phyloP scores from a whole-genome alignment of 2,329 filamentous ascomycete species.

The Aureobasidium sp. region DNA sequence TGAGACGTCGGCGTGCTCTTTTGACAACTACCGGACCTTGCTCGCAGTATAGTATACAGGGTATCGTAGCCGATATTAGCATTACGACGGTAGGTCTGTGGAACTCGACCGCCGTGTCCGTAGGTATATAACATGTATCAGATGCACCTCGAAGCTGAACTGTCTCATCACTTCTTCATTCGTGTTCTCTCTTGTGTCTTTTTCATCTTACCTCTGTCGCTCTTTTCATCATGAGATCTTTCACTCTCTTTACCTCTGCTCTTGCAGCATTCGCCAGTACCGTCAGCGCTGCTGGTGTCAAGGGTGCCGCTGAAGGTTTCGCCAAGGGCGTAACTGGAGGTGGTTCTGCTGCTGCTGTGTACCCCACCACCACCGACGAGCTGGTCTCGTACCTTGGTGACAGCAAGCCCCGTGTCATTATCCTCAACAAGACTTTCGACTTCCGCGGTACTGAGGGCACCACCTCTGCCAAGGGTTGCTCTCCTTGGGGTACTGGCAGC shows the following conservation, averaged over 20 bases:
- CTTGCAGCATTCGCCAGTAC: constrained; percentile 18
- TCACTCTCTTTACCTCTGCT: constrained; percentile 15
- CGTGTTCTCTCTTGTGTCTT: not conserved
- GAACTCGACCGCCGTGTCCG: not conserved
- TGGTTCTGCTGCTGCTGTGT: constrained; percentile 44
- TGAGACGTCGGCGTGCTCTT: constrained; percentile 6
- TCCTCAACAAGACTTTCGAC: constrained; percentile 47
- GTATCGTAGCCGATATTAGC: constrained; percentile 1
- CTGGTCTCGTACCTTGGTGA: constrained; percentile 52
- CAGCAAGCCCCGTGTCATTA: constrained; percentile 45
- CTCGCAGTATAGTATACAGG: not conserved
- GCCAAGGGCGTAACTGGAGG: constrained; percentile 51
- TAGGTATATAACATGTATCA: constrained; percentile 2
- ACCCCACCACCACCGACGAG: constrained; percentile 46
- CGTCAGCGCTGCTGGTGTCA: constrained; percentile 21
- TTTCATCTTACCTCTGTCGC: not conserved
- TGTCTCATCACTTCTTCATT: constrained; percentile 4
- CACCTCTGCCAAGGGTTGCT: constrained; percentile 44
- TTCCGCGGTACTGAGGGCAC: constrained; percentile 47
- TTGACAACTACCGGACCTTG: constrained; percentile 3
- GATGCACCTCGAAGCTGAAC: not conserved
- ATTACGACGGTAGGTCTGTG: not conserved
- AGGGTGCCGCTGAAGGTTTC: constrained; percentile 39
- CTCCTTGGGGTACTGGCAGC: constrained; percentile 47
- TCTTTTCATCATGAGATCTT: constrained; percentile 20